Evolutionary conservation across 2,329 filamentous ascomycete species (phyloP).

Genomic region (Fusarium decemcellulare): DNA sequence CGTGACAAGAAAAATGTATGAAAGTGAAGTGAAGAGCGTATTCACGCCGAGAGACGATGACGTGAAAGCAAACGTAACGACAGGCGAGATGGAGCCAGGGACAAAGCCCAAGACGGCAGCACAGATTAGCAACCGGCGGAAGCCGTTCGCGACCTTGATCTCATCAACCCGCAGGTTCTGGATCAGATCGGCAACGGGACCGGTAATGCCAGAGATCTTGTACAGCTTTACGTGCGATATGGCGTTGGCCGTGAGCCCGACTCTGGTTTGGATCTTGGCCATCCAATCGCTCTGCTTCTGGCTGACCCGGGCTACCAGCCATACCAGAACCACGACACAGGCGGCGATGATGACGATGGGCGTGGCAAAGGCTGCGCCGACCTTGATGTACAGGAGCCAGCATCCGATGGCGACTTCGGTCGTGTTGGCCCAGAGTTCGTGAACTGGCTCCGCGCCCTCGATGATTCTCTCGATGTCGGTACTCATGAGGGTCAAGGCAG

Average conservation of each 20-base stretch:
- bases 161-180: slow-evolving; percentile 49
- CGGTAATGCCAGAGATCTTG: slow-evolving; percentile 50
- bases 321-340: slow-evolving; percentile 36
- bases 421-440: slow-evolving; percentile 58
- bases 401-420: slow-evolving; percentile 61
- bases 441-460: slow-evolving; percentile 51
- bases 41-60: slow-evolving; percentile 43
- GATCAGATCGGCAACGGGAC: slow-evolving; percentile 48
- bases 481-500: slow-evolving; percentile 63
- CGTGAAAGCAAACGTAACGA: slow-evolving; percentile 51
- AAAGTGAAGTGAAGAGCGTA: slow-evolving; percentile 52
- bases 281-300: slow-evolving; percentile 54
- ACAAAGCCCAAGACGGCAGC: slow-evolving; percentile 48
- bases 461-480: slow-evolving; percentile 61
- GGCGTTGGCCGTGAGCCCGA: slow-evolving; percentile 49
- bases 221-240: slow-evolving; percentile 52
- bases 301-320: slow-evolving; percentile 32
- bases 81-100: slow-evolving; percentile 54
- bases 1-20: slow-evolving; percentile 53
- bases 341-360: slow-evolving; percentile 60
- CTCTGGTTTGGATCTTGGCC: slow-evolving; percentile 52
- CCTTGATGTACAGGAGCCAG: slow-evolving; percentile 61
- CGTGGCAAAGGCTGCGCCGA: slow-evolving; percentile 63
- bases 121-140: slow-evolving; percentile 44
- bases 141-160: slow-evolving; percentile 46